phyloP scores from a whole-genome alignment of 345 rosid genomes.

The Schrenkiella parvula region DNA sequence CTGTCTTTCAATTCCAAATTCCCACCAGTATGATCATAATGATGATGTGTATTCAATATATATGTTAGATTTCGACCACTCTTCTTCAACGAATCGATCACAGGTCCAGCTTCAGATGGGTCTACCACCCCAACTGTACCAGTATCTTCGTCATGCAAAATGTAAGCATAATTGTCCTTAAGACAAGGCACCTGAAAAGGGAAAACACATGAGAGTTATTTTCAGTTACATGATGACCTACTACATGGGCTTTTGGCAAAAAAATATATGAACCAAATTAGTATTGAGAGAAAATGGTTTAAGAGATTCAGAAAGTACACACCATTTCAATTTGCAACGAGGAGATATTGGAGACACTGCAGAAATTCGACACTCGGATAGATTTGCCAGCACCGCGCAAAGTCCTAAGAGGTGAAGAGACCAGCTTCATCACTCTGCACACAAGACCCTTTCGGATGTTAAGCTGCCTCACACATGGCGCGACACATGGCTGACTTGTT shows the following conservation, averaged over 20 bases:
- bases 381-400: constrained; percentile 82
- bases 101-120: constrained; percentile 87
- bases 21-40: constrained; percentile 93
- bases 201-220: neutral
- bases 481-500: constrained; percentile 47
- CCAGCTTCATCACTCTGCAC: constrained; percentile 56
- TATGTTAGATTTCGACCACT: constrained; percentile 77
- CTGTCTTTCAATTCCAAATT: constrained; percentile 88
- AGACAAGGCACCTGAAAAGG: constrained; percentile 82
- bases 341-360: constrained; percentile 68
- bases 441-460: constrained; percentile 76
- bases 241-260: neutral
- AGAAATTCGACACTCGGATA: constrained; percentile 70
- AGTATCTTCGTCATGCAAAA: constrained; percentile 83
- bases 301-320: constrained; percentile 12
- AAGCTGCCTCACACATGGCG: constrained; percentile 80
- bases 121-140: constrained; percentile 99
- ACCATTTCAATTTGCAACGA: constrained; percentile 94
- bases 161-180: constrained; percentile 85
- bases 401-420: constrained; percentile 71
- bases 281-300: neutral
- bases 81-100: constrained; percentile 64
- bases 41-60: constrained; percentile 94
- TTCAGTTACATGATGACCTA: neutral
- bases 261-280: neutral